A percentile compares a stretch with the other conserved stretches of the same genome.
Conservation (phyloP, 257 asterid species). For the Lycium ferocissimum region DNA sequence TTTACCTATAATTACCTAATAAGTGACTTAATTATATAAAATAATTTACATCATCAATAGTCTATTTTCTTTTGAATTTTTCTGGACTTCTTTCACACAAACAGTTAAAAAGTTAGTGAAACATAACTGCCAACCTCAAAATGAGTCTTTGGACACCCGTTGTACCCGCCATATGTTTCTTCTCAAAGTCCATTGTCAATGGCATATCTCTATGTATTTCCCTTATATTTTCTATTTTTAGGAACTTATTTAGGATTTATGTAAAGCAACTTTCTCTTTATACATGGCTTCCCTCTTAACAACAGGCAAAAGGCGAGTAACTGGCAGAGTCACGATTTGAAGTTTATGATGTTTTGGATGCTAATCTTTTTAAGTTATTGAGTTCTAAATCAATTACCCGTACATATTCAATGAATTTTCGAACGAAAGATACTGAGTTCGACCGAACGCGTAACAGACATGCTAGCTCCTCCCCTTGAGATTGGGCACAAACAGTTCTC, state of each 20-base stretch:
- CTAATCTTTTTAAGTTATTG: too few species aligned
- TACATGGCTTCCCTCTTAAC: background rate
- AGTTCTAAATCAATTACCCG: background rate
- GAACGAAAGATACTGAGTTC: background rate
- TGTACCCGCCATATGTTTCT: slow-evolving; percentile 3
- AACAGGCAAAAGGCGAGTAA: background rate
- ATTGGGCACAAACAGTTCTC: background rate
- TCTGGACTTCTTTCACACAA: background rate
- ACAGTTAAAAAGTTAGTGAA: background rate
- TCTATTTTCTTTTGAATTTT: background rate
- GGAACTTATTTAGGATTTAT: background rate
- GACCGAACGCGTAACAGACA: background rate
- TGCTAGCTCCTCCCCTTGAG: background rate
- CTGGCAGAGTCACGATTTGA: background rate
- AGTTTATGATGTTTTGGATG: background rate
- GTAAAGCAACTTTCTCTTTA: background rate
- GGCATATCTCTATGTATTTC: background rate
- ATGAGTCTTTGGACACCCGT: background rate
- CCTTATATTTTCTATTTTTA: background rate
- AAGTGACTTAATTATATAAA: too few species aligned
- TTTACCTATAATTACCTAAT: too few species aligned
- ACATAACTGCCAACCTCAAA: background rate
- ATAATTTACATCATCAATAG: too few species aligned
- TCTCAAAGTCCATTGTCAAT: background rate
- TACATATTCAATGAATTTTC: background rate